Percentiles rank a stretch among this genome's conserved stretches.
These are phyloP conservation scores for Colletotrichum orbiculare DNA, from an alignment of 2,329 filamentous ascomycete genomes.

Conservation along the genomic window DNA sequence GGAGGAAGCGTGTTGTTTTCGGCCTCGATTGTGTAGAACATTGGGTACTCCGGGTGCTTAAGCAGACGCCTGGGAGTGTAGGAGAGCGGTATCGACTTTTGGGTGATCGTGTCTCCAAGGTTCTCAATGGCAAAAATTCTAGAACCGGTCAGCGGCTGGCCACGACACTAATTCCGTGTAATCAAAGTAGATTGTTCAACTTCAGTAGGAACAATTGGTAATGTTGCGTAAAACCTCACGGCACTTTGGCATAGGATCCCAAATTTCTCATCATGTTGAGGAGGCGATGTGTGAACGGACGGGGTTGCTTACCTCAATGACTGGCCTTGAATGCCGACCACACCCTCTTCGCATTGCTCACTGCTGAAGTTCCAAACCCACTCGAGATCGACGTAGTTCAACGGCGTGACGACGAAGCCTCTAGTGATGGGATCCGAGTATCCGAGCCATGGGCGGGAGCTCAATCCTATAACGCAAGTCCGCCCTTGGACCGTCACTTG, in stretches of 20 bases:
- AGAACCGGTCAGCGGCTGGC: constrained; percentile 46
- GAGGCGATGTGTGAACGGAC: constrained; percentile 46
- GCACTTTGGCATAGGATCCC: constrained; percentile 66
- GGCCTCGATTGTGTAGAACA: constrained; percentile 94
- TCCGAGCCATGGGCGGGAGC: constrained; percentile 94
- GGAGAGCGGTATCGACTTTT: constrained; percentile 85
- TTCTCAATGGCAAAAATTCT: constrained; percentile 94
- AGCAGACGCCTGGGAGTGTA: constrained; percentile 92
- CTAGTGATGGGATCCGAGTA: constrained; percentile 90
- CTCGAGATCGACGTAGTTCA: constrained; percentile 88
- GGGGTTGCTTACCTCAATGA: constrained; percentile 77
- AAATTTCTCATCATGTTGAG: constrained; percentile 70
- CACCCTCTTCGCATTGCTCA: constrained; percentile 91
- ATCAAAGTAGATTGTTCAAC: constrained; percentile 38
- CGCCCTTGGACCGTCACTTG: constrained; percentile 89
- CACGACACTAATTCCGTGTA: constrained; percentile 22
- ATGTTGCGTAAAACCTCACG: constrained; percentile 67
- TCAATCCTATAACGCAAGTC: constrained; percentile 87
- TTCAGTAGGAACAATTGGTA: constrained; percentile 99
- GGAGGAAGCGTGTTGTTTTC: constrained; percentile 92
- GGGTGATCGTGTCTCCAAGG: constrained; percentile 84
- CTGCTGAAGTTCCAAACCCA: constrained; percentile 98
- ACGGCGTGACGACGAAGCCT: constrained; percentile 89
- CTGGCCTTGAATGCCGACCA: constrained; percentile 92
- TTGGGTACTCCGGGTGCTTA: constrained; percentile 85